A percentile compares a stretch with the other conserved stretches of the same genome.
These are phyloP conservation scores for Tulasnella sp. DNA, from an alignment of 768 basidiomycete genomes.

Conservation along the genomic window DNA sequence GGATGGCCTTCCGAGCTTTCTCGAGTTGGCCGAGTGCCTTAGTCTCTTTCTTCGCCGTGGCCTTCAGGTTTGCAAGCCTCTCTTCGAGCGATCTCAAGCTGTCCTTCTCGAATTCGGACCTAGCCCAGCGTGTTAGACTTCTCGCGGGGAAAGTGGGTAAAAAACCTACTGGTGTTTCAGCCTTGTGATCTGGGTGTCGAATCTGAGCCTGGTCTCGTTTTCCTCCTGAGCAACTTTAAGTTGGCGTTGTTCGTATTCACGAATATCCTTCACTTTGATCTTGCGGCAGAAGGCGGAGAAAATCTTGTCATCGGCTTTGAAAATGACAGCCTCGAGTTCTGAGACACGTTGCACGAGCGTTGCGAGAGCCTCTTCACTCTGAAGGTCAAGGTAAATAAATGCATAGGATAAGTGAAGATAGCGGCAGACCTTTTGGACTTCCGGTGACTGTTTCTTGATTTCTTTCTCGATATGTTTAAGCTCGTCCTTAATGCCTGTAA, in stretches of 20 bases:
- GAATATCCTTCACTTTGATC: constrained; percentile 75
- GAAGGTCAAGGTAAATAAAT: neutral
- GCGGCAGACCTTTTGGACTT: constrained; percentile 61
- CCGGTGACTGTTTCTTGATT: constrained; percentile 61
- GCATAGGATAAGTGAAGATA: neutral
- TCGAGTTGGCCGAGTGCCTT: constrained; percentile 21
- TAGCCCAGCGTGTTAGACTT: constrained; percentile 37
- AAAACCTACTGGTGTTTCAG: constrained; percentile 73
- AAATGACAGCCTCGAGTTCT: constrained; percentile 54
- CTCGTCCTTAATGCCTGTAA: constrained; percentile 78
- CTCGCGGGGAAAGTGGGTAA: neutral
- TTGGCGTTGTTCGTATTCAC: constrained; percentile 91
- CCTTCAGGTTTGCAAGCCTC: constrained; percentile 52
- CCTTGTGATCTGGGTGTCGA: constrained; percentile 80
- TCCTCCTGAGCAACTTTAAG: constrained; percentile 85
- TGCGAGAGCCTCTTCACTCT: constrained; percentile 42
- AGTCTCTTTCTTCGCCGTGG: constrained; percentile 32
- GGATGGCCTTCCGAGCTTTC: constrained; percentile 44
- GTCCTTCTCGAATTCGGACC: constrained; percentile 76
- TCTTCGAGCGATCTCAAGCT: constrained; percentile 57
- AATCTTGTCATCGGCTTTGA: constrained; percentile 74
- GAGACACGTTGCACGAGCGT: constrained; percentile 55
- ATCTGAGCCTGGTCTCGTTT: constrained; percentile 75
- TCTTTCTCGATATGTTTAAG: constrained; percentile 74
- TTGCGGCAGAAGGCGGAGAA: constrained; percentile 74